These are phyloP conservation scores for Arabidopsis lyrata DNA, from an alignment of 441 rosid species.

Conservation along the genomic window DNA sequence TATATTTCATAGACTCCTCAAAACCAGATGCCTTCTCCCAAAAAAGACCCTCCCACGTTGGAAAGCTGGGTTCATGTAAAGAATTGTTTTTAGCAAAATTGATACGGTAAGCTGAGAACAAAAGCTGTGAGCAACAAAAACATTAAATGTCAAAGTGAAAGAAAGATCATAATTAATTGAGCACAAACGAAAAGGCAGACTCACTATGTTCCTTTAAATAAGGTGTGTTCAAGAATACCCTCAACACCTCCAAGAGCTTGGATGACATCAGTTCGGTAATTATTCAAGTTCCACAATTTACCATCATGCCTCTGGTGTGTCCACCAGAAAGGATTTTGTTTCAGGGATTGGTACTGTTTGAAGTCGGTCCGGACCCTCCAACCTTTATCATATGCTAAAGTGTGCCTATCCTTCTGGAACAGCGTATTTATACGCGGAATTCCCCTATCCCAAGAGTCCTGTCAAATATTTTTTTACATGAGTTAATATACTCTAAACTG, in stretches of 20 bases:
- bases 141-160: neutral
- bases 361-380: slow-evolving; percentile 99
- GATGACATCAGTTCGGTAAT: slow-evolving; percentile 98
- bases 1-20: slow-evolving; percentile 98
- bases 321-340: slow-evolving; percentile 99
- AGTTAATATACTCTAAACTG: neutral
- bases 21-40: slow-evolving; percentile 99
- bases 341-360: slow-evolving; percentile 97
- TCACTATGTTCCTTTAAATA: slow-evolving; percentile 92
- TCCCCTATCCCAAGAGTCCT: slow-evolving; percentile 99
- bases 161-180: slow-evolving; percentile 6
- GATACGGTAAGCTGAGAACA: neutral
- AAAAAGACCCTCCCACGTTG: slow-evolving; percentile 99
- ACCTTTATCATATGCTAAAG: slow-evolving; percentile 98
- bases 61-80: slow-evolving; percentile 50
- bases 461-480: neutral
- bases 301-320: slow-evolving; percentile 99
- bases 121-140: neutral
- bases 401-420: slow-evolving; percentile 97
- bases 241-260: slow-evolving; percentile 99
- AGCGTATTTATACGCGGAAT: slow-evolving; percentile 98
- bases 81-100: neutral
- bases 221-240: slow-evolving; percentile 96
- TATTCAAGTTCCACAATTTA: slow-evolving; percentile 97
- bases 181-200: slow-evolving; percentile 4